Conservation (phyloP, 192 early-diverging fungal genomes). For the Coemansia reversa region DNA sequence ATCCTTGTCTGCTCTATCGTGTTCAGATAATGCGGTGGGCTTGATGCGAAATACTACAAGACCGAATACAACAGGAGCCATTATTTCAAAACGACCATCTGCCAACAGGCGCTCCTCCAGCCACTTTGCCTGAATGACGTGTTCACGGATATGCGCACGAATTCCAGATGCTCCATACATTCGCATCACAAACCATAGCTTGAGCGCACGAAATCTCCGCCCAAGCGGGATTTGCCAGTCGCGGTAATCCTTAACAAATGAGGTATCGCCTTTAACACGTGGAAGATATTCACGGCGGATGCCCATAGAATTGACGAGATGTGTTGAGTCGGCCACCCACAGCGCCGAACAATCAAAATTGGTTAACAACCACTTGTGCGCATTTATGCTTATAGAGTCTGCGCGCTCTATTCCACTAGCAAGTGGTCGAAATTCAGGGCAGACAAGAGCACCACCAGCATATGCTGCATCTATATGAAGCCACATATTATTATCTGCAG, state of each 20-base stretch:
- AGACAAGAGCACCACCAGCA: slow-evolving; percentile 58
- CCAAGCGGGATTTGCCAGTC: slow-evolving; percentile 63
- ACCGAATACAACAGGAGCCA: slow-evolving; percentile 43
- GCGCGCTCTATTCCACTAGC: slow-evolving; percentile 53
- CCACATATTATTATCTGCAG: slow-evolving; percentile 54
- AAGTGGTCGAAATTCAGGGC: slow-evolving; percentile 59
- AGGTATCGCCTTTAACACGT: slow-evolving; percentile 25
- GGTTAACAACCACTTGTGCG: slow-evolving; percentile 65
- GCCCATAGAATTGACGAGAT: slow-evolving; percentile 54
- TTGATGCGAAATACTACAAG: slow-evolving; percentile 56
- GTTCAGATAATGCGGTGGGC: slow-evolving; percentile 12
- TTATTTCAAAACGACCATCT: slow-evolving; percentile 53
- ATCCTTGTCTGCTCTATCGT: background rate
- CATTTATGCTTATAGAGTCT: slow-evolving; percentile 62
- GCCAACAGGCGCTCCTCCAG: slow-evolving; percentile 33
- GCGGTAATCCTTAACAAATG: slow-evolving; percentile 55
- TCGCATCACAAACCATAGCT: slow-evolving; percentile 66
- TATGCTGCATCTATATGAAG: slow-evolving; percentile 66
- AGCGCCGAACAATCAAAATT: slow-evolving; percentile 66
- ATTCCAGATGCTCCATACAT: slow-evolving; percentile 58
- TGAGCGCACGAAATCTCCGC: slow-evolving; percentile 60
- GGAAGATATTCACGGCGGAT: slow-evolving; percentile 58
- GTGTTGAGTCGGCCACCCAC: slow-evolving; percentile 55
- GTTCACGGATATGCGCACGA: slow-evolving; percentile 50
- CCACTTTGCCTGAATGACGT: slow-evolving; percentile 41